phyloP scores from a whole-genome alignment of 2,329 filamentous ascomycete genomes.

The Elsinoe australis region DNA sequence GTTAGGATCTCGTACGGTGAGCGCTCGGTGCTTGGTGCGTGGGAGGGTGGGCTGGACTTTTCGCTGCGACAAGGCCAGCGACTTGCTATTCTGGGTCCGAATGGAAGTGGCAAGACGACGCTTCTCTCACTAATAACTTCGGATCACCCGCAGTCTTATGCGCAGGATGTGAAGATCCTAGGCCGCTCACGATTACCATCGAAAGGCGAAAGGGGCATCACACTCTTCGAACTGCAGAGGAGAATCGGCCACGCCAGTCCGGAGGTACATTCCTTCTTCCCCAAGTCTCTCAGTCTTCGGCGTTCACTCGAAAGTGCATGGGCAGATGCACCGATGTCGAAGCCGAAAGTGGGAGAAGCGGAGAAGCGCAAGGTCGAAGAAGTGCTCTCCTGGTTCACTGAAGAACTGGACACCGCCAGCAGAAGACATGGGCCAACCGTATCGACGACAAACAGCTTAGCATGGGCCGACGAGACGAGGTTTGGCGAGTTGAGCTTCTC shows the following conservation, averaged over 20 bases:
- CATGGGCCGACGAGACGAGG: constrained; percentile 60
- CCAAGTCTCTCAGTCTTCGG: constrained; percentile 64
- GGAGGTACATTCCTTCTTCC: constrained; percentile 90
- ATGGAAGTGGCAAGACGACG: constrained; percentile 92
- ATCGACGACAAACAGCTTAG: constrained; percentile 23
- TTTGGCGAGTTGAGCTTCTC: constrained; percentile 74
- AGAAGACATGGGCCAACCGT: not conserved
- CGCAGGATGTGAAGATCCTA: constrained; percentile 78
- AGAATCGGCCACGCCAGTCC: constrained; percentile 89
- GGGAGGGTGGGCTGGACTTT: constrained; percentile 71
- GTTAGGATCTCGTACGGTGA: constrained; percentile 73
- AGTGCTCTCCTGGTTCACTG: constrained; percentile 66
- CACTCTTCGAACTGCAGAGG: constrained; percentile 84
- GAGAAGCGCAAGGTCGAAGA: constrained; percentile 57
- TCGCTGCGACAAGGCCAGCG: constrained; percentile 73
- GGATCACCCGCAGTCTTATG: constrained; percentile 92
- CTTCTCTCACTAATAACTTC: constrained; percentile 87
- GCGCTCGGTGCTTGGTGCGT: constrained; percentile 68
- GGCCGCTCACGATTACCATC: constrained; percentile 72
- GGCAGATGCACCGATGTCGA: constrained; percentile 75
- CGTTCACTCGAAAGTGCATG: constrained; percentile 77
- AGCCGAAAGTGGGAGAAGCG: constrained; percentile 54
- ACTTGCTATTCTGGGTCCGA: constrained; percentile 89
- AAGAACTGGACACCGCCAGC: constrained; percentile 61
- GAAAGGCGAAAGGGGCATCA: constrained; percentile 63